Conservation (phyloP, 805 yeast species). For the Saccharomycopsis fibuligera region DNA sequence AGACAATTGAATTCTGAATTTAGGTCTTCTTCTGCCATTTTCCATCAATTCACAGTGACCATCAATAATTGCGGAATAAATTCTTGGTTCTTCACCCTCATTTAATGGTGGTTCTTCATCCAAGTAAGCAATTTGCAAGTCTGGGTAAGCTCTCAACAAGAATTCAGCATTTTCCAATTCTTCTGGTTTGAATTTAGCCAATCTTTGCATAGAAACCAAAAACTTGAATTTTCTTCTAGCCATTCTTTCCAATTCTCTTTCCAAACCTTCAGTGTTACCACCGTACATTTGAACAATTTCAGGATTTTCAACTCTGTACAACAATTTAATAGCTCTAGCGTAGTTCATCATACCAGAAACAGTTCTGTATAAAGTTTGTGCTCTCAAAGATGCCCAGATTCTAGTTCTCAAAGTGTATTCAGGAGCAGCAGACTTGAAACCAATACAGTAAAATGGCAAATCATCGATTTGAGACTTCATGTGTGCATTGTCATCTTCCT, state of each 20-base stretch:
- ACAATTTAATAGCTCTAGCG: conserved; percentile 60
- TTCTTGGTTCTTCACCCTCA: conserved; percentile 27
- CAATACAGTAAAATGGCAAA: conserved; percentile 64
- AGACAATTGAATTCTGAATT: conserved; percentile 63
- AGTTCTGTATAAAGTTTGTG: conserved; percentile 80
- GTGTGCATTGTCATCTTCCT: conserved; percentile 40
- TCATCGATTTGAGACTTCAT: conserved; percentile 40
- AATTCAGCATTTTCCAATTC: conserved; percentile 66
- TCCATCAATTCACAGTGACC: conserved; percentile 51
- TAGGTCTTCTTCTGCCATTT: conserved; percentile 56
- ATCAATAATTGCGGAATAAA: conserved; percentile 65
- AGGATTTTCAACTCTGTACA: conserved; percentile 62
- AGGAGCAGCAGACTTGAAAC: conserved; percentile 62
- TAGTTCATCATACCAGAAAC: conserved; percentile 81
- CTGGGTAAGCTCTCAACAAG: conserved; percentile 68
- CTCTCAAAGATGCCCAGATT: conserved; percentile 80
- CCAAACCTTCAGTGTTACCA: conserved; percentile 48
- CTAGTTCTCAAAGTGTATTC: conserved; percentile 65
- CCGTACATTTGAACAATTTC: conserved; percentile 40
- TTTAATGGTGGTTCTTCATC: conserved; percentile 35
- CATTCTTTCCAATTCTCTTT: conserved; percentile 61
- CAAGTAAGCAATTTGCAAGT: conserved; percentile 48
- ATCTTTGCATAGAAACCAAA: conserved; percentile 84
- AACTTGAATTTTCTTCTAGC: conserved; percentile 75
- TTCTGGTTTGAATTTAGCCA: conserved; percentile 52